These are phyloP conservation scores for Pseudonitzschia pungens DNA, from an alignment of 108 stramenopile genomes.

Conservation along the genomic window DNA sequence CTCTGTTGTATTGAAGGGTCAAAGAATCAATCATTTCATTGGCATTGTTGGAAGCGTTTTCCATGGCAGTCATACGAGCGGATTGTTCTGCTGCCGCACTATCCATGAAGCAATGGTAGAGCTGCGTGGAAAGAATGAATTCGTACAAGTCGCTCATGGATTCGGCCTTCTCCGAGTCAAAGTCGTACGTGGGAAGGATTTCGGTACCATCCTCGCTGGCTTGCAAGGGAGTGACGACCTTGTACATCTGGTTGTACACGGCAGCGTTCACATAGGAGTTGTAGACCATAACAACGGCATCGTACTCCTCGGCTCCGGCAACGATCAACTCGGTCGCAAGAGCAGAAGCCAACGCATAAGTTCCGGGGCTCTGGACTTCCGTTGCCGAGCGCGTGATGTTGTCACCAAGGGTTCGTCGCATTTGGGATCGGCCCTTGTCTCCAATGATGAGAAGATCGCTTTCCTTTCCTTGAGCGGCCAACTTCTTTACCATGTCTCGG, in stretches of 20 bases:
- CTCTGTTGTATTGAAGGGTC: slow-evolving; percentile 98
- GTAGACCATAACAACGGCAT: slow-evolving; percentile 81
- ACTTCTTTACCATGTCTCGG: slow-evolving; percentile 54
- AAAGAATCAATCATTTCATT: slow-evolving; percentile 97
- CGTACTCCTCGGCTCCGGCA: slow-evolving; percentile 77
- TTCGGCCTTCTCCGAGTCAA: slow-evolving; percentile 95
- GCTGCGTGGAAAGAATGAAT: slow-evolving; percentile 5
- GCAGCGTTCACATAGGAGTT: slow-evolving; percentile 85
- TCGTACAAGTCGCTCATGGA: slow-evolving; percentile 37
- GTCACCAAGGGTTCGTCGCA: slow-evolving; percentile 73
- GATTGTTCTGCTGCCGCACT: slow-evolving; percentile 97
- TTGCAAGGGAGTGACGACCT: slow-evolving; percentile 73
- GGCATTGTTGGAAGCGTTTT: slow-evolving; percentile 99
- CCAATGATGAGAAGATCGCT: slow-evolving; percentile 91
- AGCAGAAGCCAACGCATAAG: slow-evolving; percentile 76
- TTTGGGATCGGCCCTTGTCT: slow-evolving; percentile 96
- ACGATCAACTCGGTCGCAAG: slow-evolving; percentile 81
- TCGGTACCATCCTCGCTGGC: slow-evolving; percentile 37
- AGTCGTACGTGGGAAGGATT: slow-evolving; percentile 87
- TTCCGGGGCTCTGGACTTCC: slow-evolving; percentile 78
- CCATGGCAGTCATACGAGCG: slow-evolving; percentile 99
- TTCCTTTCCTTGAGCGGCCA: slow-evolving; percentile 82
- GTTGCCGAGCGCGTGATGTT: slow-evolving; percentile 68
- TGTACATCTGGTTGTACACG: slow-evolving; percentile 85
- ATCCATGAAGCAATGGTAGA: slow-evolving; percentile 85